Percentiles rank a stretch among this genome's conserved stretches.
phyloP scores from a whole-genome alignment of 768 basidiomycete species.

The Lyophyllum shimeji region DNA sequence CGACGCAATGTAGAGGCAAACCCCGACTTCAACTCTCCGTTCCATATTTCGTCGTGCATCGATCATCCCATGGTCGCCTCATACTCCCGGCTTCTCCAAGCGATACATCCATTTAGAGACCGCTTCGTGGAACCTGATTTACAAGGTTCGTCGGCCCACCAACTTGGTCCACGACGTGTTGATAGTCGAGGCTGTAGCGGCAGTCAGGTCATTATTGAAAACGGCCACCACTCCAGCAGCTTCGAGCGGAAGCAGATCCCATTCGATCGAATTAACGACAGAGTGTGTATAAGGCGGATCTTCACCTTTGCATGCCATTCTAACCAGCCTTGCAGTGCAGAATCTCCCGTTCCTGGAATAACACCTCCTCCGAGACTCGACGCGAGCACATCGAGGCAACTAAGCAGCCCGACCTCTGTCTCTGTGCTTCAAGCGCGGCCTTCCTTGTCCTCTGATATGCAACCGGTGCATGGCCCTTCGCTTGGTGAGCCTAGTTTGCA shows the following conservation, averaged over 20 bases:
- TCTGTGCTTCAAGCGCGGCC: conserved; percentile 11
- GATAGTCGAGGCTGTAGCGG: conserved; percentile 2
- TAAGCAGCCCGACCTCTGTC: conserved; percentile 16
- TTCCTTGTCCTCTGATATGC: neutral
- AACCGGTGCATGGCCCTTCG: neutral
- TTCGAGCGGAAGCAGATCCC: too few species aligned
- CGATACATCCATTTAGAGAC: conserved; percentile 26
- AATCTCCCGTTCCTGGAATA: neutral
- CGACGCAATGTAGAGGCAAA: conserved; percentile 24
- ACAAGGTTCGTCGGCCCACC: conserved; percentile 22
- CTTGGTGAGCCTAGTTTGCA: neutral
- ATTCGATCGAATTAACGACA: conserved; percentile 4
- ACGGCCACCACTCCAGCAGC: conserved; percentile 5
- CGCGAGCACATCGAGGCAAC: conserved; percentile 13
- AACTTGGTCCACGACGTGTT: neutral
- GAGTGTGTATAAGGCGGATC: conserved; percentile 5
- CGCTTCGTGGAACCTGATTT: conserved; percentile 35
- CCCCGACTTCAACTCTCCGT: conserved; percentile 21
- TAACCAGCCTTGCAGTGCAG: conserved; percentile 2
- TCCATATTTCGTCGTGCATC: conserved; percentile 27
- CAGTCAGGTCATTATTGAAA: conserved; percentile 11
- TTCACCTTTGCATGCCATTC: neutral
- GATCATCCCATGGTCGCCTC: conserved; percentile 31
- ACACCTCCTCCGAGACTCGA: neutral
- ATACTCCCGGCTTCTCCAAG: conserved; percentile 33